Percentiles rank a stretch among this genome's conserved stretches.
Evolutionary conservation across 129 eudicot genomes (phyloP).

Genomic region (Silybum marianum): DNA sequence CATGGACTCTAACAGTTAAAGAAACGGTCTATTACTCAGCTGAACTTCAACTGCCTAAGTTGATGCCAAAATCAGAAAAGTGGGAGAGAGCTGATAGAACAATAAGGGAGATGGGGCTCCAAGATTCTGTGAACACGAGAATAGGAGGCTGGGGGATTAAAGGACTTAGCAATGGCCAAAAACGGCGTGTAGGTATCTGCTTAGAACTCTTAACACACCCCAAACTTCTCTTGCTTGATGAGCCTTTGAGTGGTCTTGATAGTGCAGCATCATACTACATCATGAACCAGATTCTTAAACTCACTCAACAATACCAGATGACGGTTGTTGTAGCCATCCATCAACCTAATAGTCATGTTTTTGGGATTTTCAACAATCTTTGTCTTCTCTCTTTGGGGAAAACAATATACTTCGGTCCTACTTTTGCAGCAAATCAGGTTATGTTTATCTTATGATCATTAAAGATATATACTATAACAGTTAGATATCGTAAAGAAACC

Average conservation of each 20-base stretch:
- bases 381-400: slow-evolving; percentile 65
- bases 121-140: slow-evolving; percentile 59
- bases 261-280: slow-evolving; percentile 79
- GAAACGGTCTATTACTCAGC: slow-evolving; percentile 86
- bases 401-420: slow-evolving; percentile 56
- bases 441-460: not conserved
- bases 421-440: slow-evolving; percentile 59
- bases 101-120: slow-evolving; percentile 83
- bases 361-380: slow-evolving; percentile 52
- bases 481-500: not conserved
- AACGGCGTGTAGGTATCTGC: slow-evolving; percentile 71
- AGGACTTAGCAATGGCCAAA: slow-evolving; percentile 77
- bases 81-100: slow-evolving; percentile 63
- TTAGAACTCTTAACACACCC: slow-evolving; percentile 65
- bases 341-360: slow-evolving; percentile 66
- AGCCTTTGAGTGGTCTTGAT: slow-evolving; percentile 86
- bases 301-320: slow-evolving; percentile 49
- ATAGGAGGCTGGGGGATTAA: slow-evolving; percentile 74
- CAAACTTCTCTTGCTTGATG: slow-evolving; percentile 68
- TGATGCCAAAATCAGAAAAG: slow-evolving; percentile 58
- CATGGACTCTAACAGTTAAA: slow-evolving; percentile 67
- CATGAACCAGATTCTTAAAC: slow-evolving; percentile 57
- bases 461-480: not conserved
- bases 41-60: slow-evolving; percentile 66
- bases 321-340: slow-evolving; percentile 72